Evolutionary conservation across 176 grass and related monocot species (phyloP), one percentile per base, ranked within the genome.

Genomic region (Chrysopogon serrulatus): DNA sequence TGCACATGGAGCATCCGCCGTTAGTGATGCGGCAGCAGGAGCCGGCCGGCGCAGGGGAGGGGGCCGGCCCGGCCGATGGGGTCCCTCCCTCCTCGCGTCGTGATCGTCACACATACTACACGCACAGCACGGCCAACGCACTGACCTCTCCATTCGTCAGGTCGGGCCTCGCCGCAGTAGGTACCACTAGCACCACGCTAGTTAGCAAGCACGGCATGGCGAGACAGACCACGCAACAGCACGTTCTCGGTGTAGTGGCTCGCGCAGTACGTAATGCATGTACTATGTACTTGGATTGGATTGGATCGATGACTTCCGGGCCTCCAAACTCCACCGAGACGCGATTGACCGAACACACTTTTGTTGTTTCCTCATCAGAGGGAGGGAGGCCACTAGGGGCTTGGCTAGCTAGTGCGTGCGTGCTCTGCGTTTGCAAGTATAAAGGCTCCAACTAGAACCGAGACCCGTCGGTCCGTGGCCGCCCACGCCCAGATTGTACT

Each of bases 1-100:
- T 74, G 84, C 88, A 90, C 84, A 87, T 87, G 88, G 87, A 83
- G 79, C 79, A 78, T 68, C 74, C 66, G 59, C 66, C 65, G 62
- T 33, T 32, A 61, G 56, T 40, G 83, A 90, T 10, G 56, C 65
- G 42, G 24, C 79, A 21, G 79, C 73, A 67, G 72, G 65, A 54
- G 9, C 69, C 23, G 37, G 9, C 69, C 23, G 37, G 60, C 21
- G 75, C 57, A 70, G 73, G 10, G 13, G 23, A n/a, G n/a, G n/a
- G n/a, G n/a, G n/a, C n/a, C n/a, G n/a, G n/a, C n/a, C n/a, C n/a
- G 19, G 17, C 32, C 9, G 16, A 41, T 43, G 68, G 70, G 87
- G 49, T 39, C 79, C 68, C 28, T 44, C 16, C 21, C 14, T 36
- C 48, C 31, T 63, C 60, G 61, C 61, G 13, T 16, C 28, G 59